Percentiles rank a stretch among this genome's conserved stretches.
Conservation (phyloP, 331 rosid genomes). For the Malus hybrid region DNA sequence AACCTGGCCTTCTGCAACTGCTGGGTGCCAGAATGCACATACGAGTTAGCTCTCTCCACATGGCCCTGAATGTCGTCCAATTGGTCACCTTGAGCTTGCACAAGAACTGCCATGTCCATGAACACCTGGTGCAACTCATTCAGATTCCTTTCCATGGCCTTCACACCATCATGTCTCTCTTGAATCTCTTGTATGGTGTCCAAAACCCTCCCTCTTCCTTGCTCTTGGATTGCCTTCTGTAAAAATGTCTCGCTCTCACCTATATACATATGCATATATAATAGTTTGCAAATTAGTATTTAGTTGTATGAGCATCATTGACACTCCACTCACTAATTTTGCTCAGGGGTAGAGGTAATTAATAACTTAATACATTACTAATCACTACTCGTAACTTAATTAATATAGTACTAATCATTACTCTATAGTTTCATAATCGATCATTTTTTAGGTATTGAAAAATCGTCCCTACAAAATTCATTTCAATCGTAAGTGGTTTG, state of each 20-base stretch:
- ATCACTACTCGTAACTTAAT: too few relatives aligned
- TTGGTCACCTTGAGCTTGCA: conserved; percentile 73
- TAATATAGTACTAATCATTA: too few relatives aligned
- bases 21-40: conserved; percentile 48
- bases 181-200: conserved; percentile 86
- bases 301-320: background rate
- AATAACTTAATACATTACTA: too few relatives aligned
- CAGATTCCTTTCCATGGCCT: conserved; percentile 64
- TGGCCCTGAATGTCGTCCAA: conserved; percentile 68
- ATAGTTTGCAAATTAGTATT: background rate
- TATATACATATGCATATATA: background rate
- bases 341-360: background rate
- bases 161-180: conserved; percentile 79
- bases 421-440: too few relatives aligned
- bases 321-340: background rate
- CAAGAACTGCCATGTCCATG: conserved; percentile 82
- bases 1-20: conserved; percentile 50
- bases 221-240: conserved; percentile 76
- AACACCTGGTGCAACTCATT: conserved; percentile 84
- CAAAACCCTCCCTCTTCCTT: conserved; percentile 63
- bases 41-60: conserved; percentile 67
- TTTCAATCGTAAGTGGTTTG: too few relatives aligned
- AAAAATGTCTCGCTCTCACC: conserved; percentile 88
- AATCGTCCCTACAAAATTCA: too few relatives aligned
- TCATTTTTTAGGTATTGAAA: too few relatives aligned